Conservation (phyloP, 805 yeast species). For the Ogataea angusta region DNA sequence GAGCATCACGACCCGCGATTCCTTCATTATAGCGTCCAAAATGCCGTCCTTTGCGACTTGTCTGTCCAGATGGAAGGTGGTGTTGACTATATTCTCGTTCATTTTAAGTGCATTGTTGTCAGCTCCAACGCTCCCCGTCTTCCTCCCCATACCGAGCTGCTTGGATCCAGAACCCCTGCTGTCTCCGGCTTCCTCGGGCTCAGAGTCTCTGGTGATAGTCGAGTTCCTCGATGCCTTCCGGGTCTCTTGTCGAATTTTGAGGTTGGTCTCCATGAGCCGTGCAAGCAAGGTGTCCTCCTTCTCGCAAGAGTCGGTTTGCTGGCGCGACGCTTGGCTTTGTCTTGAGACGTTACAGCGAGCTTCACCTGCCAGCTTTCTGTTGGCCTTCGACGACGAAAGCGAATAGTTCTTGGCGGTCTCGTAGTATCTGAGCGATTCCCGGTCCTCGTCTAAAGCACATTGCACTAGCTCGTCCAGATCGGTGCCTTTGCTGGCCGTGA, state of each 20-base stretch:
- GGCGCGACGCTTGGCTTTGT: slow-evolving; percentile 12
- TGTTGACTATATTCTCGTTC: slow-evolving; percentile 22
- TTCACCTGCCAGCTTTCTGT: slow-evolving; percentile 19
- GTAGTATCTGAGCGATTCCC: slow-evolving; percentile 17
- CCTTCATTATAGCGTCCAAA: slow-evolving; percentile 8
- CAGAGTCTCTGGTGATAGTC: slow-evolving; percentile 11
- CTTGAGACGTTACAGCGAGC: slow-evolving; percentile 13
- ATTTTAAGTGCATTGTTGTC: slow-evolving; percentile 14
- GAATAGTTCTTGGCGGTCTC: slow-evolving; percentile 21
- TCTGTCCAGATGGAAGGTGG: slow-evolving; percentile 3
- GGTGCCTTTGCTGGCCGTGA: slow-evolving; percentile 8
- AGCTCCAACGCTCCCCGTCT: slow-evolving; percentile 5
- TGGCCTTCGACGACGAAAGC: slow-evolving; percentile 12
- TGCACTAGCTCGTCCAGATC: slow-evolving; percentile 12
- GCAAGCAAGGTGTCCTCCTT: slow-evolving; percentile 19
- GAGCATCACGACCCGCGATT: slow-evolving; percentile 21
- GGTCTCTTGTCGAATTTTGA: slow-evolving; percentile 9
- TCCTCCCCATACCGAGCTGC: slow-evolving; percentile 1
- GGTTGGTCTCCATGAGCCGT: slow-evolving; percentile 19
- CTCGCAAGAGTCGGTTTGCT: slow-evolving; percentile 7
- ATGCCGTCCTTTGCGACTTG: slow-evolving; percentile 8
- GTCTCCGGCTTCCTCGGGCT: slow-evolving; percentile 8
- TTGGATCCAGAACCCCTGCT: slow-evolving; percentile 11
- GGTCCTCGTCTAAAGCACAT: slow-evolving; percentile 10
- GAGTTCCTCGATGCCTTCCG: slow-evolving; percentile 7